Evolutionary conservation across 2,329 filamentous ascomycete species (phyloP), one percentile per base, ranked within the genome.

Genomic region (Sclerotinia subarctica): DNA sequence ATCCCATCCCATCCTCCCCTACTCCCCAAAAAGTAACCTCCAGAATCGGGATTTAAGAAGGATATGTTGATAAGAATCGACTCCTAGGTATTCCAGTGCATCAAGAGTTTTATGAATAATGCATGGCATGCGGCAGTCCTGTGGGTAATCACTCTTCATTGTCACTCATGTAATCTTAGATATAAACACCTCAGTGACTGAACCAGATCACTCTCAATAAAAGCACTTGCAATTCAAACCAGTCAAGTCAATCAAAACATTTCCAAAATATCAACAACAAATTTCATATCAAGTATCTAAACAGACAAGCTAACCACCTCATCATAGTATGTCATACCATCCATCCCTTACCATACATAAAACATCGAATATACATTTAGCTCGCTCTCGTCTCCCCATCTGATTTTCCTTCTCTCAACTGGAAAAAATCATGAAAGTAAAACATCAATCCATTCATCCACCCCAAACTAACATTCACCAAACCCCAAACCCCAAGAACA

Each of bases 401-500:
- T 35, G n/a, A 19, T 32, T 46, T 59, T 29, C 38, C 24, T n/a
- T 59, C 26, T 24, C 24, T 13, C 24, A 17, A 59, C 56, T 38
- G n/a, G 26, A 29, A 38, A 29, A 29, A n/a, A 32, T 21, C 19
- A 32, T n/a, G 10, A 47, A 32, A 21, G 17, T 11, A 24, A 35
- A 46, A 24, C 17, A 46, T 59, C 26, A 35, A 24, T 49, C 26
- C 21, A 24, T 24, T 29, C 17, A 32, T 32, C 38, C 24, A 15
- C 38, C 38, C 38, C 38, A 42, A 42, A 42, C 13, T 42, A 42
- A 13, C 38, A 24, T 60, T 47, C 26, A 49, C 29, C 58, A 62
- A 62, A 51, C 21, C 44, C 44, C 26, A 24, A 62, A 62, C 58
- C 49, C 58, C 58, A 49, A 19, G 44, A 62, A 62, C 58, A 62